phyloP scores from a whole-genome alignment of 768 basidiomycete species.

The Mrakia blollopis region DNA sequence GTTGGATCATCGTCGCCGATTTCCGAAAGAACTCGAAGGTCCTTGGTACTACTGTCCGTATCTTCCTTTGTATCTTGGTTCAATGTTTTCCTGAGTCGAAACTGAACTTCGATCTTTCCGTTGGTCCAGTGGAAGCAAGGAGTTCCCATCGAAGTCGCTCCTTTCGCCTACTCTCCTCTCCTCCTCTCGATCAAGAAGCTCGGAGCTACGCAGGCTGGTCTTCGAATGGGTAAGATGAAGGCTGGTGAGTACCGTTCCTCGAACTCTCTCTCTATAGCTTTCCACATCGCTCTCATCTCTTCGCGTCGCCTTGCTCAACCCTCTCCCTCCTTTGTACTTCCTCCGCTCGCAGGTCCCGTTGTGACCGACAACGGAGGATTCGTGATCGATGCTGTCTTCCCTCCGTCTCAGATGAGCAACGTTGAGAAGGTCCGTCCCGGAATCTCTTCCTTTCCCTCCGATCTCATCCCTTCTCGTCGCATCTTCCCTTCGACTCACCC shows the following conservation, averaged over 20 bases:
- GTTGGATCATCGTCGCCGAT: conserved; percentile 88
- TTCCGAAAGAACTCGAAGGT: conserved; percentile 84
- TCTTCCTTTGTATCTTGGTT: not conserved
- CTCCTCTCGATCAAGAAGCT: conserved; percentile 39
- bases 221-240: conserved; percentile 82
- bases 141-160: conserved; percentile 92
- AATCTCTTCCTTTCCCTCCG: not conserved
- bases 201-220: conserved; percentile 51
- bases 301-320: conserved; percentile 50
- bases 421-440: conserved; percentile 56
- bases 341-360: conserved; percentile 64
- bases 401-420: conserved; percentile 59
- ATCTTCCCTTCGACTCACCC: not conserved
- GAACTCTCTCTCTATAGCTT: not conserved
- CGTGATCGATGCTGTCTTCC: conserved; percentile 92
- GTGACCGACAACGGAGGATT: conserved; percentile 98
- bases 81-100: not conserved
- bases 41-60: conserved; percentile 73
- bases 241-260: conserved; percentile 8
- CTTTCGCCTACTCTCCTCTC: conserved; percentile 77
- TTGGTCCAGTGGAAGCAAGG: conserved; percentile 67
- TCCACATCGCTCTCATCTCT: not conserved
- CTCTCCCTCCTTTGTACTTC: not conserved
- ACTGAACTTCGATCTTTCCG: conserved; percentile 6
- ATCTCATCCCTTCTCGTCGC: no score